Conservation (phyloP, 2,329 filamentous ascomycete species). For the Dactylellina drechsleri region DNA sequence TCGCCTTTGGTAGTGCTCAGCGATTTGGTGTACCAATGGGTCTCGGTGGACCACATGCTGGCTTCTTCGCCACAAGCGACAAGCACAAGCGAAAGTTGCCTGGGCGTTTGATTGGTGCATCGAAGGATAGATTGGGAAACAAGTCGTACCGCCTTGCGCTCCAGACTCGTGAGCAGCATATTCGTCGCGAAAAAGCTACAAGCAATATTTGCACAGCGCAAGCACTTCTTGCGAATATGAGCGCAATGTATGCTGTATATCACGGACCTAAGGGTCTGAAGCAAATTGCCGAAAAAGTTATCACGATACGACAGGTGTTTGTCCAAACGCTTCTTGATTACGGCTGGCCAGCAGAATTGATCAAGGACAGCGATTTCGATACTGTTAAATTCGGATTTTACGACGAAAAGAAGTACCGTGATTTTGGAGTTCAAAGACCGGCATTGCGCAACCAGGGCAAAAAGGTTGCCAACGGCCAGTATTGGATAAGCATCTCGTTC, state of each 20-base stretch:
- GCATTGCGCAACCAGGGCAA: too few species aligned
- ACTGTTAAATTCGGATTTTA: constrained; percentile 32
- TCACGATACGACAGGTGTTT: constrained; percentile 67
- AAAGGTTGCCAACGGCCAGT: not conserved
- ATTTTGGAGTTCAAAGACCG: not conserved
- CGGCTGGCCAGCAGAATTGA: constrained; percentile 32
- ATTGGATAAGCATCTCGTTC: constrained; percentile 31
- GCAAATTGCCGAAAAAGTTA: constrained; percentile 81
- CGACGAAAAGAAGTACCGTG: not conserved
- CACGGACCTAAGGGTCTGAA: constrained; percentile 86
- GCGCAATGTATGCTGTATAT: constrained; percentile 91
- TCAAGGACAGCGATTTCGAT: constrained; percentile 47
- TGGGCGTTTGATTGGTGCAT: constrained; percentile 87
- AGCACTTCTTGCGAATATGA: constrained; percentile 94
- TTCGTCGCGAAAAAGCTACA: constrained; percentile 93
- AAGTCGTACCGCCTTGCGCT: constrained; percentile 83
- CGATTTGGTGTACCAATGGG: constrained; percentile 91
- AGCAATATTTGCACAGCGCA: constrained; percentile 98
- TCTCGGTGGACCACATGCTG: constrained; percentile 92
- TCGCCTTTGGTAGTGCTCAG: constrained; percentile 93
- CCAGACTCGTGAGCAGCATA: constrained; percentile 95
- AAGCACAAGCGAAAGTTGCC: constrained; percentile 95
- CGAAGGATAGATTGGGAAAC: constrained; percentile 86
- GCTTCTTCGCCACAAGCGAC: constrained; percentile 91
- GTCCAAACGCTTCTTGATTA: constrained; percentile 20